Percentiles rank a stretch among this genome's conserved stretches.
These are phyloP conservation scores for Fraxinus paxiana DNA, from an alignment of 305 asterid species.

Conservation along the genomic window DNA sequence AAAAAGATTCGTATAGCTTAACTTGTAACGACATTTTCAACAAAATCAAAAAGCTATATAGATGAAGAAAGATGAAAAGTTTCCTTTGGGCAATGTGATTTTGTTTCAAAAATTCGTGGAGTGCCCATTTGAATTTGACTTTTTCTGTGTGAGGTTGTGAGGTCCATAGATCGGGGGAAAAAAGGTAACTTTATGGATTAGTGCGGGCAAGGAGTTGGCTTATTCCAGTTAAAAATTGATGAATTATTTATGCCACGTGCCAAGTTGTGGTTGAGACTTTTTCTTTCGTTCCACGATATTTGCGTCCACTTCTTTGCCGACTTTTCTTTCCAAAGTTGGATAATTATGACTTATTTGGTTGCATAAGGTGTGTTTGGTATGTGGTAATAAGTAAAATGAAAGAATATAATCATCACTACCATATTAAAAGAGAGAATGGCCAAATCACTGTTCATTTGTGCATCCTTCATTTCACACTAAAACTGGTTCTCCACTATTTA, in stretches of 20 bases:
- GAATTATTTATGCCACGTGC: slow-evolving; percentile 22
- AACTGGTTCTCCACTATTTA: no score
- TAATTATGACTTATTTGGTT: background rate
- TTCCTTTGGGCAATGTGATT: background rate
- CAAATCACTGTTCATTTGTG: no score
- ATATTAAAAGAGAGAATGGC: no score
- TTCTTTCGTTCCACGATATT: background rate
- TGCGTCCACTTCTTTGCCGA: background rate
- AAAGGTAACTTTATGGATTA: slow-evolving; percentile 21
- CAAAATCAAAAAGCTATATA: background rate
- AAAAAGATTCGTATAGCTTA: background rate
- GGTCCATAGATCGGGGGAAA: slow-evolving; percentile 21
- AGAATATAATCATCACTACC: background rate
- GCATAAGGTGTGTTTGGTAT: background rate
- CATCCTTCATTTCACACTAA: no score
- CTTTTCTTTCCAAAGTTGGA: background rate
- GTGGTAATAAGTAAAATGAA: background rate
- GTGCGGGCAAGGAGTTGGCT: background rate
- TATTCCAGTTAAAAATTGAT: background rate
- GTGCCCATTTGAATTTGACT: slow-evolving; percentile 4
- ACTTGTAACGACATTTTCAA: background rate
- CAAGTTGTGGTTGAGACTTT: background rate
- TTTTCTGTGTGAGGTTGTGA: slow-evolving; percentile 24
- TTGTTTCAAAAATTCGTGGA: background rate
- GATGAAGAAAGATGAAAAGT: background rate